Percentiles rank a stretch among this genome's conserved stretches.
Evolutionary conservation across 2,329 filamentous ascomycete genomes (phyloP).

Genomic region (Fusarium longipes): DNA sequence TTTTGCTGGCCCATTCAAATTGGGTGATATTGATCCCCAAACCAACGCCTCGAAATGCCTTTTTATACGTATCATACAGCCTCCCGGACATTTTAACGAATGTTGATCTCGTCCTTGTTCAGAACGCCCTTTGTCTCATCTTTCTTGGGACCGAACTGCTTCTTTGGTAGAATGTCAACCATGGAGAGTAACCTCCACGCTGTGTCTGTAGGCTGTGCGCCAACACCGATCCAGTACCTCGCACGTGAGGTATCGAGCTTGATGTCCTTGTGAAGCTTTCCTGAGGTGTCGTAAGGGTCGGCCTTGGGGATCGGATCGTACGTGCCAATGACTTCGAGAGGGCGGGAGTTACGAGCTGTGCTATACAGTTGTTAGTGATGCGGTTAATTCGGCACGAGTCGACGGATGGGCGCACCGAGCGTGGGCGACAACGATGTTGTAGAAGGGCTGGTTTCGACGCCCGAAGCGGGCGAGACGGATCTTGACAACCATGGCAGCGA

Average conservation of each 20-base stretch:
- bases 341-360: conserved; percentile 86
- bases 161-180: conserved; percentile 65
- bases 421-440: conserved; percentile 97
- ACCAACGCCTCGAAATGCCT: conserved; percentile 46
- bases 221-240: conserved; percentile 96
- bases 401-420: conserved; percentile 74
- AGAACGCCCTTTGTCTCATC: conserved; percentile 44
- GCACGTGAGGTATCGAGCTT: conserved; percentile 83
- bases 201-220: conserved; percentile 91
- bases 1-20: conserved; percentile 14
- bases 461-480: conserved; percentile 96
- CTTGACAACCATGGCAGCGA: conserved; percentile 81
- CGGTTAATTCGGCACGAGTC: neutral
- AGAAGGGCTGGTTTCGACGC: conserved; percentile 87
- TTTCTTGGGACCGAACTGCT: conserved; percentile 50
- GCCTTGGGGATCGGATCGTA: conserved; percentile 76
- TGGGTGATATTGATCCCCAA: conserved; percentile 30
- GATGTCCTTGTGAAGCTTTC: conserved; percentile 88
- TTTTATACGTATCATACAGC: conserved; percentile 47
- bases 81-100: conserved; percentile 42
- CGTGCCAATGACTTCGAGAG: conserved; percentile 90
- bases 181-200: conserved; percentile 88
- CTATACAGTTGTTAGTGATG: conserved; percentile 57
- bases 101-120: conserved; percentile 44
- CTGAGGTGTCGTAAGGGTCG: conserved; percentile 69